A percentile compares a stretch with the other conserved stretches of the same genome.
phyloP scores from a whole-genome alignment of 768 basidiomycete species.

The Psilocybe cyanescens region DNA sequence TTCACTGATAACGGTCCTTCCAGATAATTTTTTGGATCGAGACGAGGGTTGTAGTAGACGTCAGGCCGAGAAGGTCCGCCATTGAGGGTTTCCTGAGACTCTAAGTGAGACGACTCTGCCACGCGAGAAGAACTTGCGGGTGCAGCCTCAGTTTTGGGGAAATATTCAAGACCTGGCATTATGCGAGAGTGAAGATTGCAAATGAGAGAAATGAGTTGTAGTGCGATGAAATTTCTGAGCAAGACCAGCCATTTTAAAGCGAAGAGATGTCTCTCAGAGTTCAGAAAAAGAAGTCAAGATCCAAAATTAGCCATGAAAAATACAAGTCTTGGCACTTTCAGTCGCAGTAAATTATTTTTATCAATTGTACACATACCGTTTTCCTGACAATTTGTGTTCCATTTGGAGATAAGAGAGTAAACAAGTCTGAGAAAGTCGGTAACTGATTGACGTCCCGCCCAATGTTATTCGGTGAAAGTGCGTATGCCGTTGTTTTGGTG shows the following conservation, averaged over 20 bases:
- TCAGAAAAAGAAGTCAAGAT: neutral
- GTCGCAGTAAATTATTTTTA: neutral
- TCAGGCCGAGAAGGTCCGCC: conserved; percentile 3
- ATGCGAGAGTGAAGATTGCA: neutral
- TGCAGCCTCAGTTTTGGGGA: conserved; percentile 18
- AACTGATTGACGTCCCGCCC: neutral
- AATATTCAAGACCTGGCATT: conserved; percentile 30
- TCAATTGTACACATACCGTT: conserved; percentile 1
- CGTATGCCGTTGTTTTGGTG: neutral
- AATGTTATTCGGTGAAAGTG: neutral
- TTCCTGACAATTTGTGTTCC: neutral
- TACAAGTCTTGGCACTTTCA: neutral
- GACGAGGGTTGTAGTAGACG: conserved; percentile 65
- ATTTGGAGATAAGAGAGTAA: neutral
- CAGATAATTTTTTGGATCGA: conserved; percentile 70
- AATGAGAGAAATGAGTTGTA: conserved; percentile 2
- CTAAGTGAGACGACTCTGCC: neutral
- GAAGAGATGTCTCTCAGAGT: neutral
- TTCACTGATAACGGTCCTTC: conserved; percentile 72
- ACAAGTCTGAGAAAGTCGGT: neutral
- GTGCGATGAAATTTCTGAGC: neutral
- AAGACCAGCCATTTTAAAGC: neutral
- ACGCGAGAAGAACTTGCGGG: conserved; percentile 7
- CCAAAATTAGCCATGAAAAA: neutral
- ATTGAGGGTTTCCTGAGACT: neutral